Base-by-base conservation (phyloP, 257 asterid species). In the Nyctanthes arbortristis region DNA sequence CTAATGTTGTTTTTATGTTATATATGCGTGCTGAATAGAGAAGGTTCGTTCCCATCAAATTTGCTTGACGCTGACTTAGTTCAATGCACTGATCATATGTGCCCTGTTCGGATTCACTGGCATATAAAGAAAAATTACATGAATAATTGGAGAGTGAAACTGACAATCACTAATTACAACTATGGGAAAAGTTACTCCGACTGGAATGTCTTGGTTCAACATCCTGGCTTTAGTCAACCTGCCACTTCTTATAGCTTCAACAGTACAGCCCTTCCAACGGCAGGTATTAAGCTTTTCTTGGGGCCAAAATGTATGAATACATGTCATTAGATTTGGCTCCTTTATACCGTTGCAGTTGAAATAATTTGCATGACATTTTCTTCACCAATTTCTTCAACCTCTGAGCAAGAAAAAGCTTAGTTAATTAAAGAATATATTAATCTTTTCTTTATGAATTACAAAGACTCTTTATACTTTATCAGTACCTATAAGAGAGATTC, bases 41-140 rank as follows among this genome's bases (percentile, higher is more conserved):
- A 76, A 74, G 88, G 77, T 18, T 43, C 40, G 0, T 70, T 80
- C 45, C 61, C 81, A 10, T 70, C 83, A 16, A 82, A 60, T 58
- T 55, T 73, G 36, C 28, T 20, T 1, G 76, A 73, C n/a, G 82
- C 82, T 7, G 84, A 78, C 43, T 52, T 85, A 27, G 75, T 89
- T n/a, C 81, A 69, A 56, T 89, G 96, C 85, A 82, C 87, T 10
- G 81, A 81, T 71, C 94, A 89, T 66, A 89, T 89, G 96, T 87
- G 96, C 61, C 92, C 94, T 5, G 76, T 87, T 60, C 78, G 86
- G 29, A 71, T 89, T 68, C 92, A 89, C 68, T 89, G 96, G 96
- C 94, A 87, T 67, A 80, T 89, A 27, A 87, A 75, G 73, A 78
- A 62, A 66, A 89, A 84, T 22, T 87, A 77, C 52, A 30, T 65